Base-by-base conservation (phyloP, 495 filamentous ascomycete species). In the Hypomontagnella monticulosa region DNA sequence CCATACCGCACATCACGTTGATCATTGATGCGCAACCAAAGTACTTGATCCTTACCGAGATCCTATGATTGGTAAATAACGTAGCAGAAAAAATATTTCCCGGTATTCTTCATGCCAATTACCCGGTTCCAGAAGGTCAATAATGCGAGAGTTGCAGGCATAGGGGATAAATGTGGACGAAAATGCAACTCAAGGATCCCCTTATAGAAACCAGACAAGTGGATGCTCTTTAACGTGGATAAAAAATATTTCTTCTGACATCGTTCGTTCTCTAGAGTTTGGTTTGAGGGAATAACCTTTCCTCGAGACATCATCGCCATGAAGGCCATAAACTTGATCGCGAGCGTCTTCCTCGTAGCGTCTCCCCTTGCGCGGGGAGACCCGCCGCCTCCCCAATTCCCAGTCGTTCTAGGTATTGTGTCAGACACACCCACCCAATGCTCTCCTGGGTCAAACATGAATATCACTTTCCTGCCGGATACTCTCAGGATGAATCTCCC, bases 401-500 rank as follows among this genome's bases (percentile, higher is more conserved):
- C 65, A 18, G 0, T 59, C 4, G 40, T 68, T 18, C 37, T 57
- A 12, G 58, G 41, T 16, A 50, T 63, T 4, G 54, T 36, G 10
- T 59, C 65, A 4, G 58, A 59, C 8, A 63, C 58, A 4, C 58
- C 65, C 5, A 36, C 0, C 2, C 65, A 68, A 36, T 68, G 65
- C 11, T 57, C 65, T 20, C 65, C 65, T 5, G 65, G 65, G 8
- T 48, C 58, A 10, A 59, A 32, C 42, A 58, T 68, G 40, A 63
- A 58, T 27, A 50, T 68, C 36, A 63, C 58, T 9, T 68, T 68
- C 42, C 41, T 63, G 2, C 41, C 53, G 5, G 42, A 68, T 6
- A 59, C 47, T 1, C 65, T 68, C 34, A 52, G 58, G 19, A n/a
- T 68, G 2, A 58, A 63, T 4, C 65, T 68, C 40, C 59, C 58